Evolutionary conservation across 2,329 filamentous ascomycete genomes (phyloP), one percentile per base, ranked within the genome.

Genomic region (Botrytis pseudocinerea): DNA sequence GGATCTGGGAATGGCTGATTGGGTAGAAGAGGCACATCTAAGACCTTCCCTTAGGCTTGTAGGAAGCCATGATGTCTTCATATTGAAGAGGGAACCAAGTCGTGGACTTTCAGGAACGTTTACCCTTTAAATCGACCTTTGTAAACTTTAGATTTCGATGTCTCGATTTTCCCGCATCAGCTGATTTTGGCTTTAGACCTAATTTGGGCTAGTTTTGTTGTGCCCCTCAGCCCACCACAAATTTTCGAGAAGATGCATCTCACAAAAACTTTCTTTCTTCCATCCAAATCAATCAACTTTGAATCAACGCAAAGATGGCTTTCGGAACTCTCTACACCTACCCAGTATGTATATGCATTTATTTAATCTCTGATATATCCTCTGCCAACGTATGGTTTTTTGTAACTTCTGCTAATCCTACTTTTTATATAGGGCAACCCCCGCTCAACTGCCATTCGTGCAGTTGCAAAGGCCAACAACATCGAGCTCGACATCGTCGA

Each of bases 251-350:
- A 38, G 12, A 62, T 38, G 28, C 63, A 72, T 72, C 70, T 44
- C 63, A 72, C 63, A 63, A 72, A 72, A 63, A 42, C 25, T 74
- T 72, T 48, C 32, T 69, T 62, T 54, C 51, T 73, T 32, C 48
- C 28, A 54, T 57, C 38, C 40, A 59, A 72, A 72, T 54, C 68
- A 75, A 38, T 51, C 28, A 74, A 63, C 66, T 63, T 64, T 48
- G 74, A 71, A 78, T 73, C 69, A 77, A 64, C 64, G 69, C 72
- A 78, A 79, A 83, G 87, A 93, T 89, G 84, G 97, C 97, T 92
- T 98, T 99, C 90, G 96, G 96, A 87, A 99, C 97, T 89, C 90
- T 99, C 82, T 98, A 96, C 90, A 93, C 92, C 83, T 90, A 89
- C 85, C 83, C 89, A 86, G 95, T 97, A 91, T 76, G 77, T 75